Percentiles rank a stretch among this genome's conserved stretches.
These are phyloP conservation scores for Solanum chacoense DNA, from an alignment of 305 asterid genomes.

Conservation along the genomic window DNA sequence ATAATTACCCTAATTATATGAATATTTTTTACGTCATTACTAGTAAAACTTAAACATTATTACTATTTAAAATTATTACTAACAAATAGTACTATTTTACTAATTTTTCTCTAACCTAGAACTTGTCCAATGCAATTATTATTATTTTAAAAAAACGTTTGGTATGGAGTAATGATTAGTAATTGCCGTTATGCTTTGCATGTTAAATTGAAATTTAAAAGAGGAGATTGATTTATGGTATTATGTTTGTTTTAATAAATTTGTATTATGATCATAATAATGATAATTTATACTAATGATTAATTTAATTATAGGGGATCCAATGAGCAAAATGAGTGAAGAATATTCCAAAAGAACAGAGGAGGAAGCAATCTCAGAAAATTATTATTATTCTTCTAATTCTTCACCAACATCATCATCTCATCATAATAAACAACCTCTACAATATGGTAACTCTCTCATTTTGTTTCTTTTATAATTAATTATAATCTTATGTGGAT, in stretches of 20 bases:
- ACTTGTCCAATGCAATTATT: neutral
- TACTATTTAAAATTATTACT: neutral
- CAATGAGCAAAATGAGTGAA: neutral
- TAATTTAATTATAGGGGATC: neutral
- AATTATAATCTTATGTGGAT: neutral
- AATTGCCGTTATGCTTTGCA: neutral
- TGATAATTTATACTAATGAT: neutral
- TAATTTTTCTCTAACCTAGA: neutral
- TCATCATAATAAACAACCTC: neutral
- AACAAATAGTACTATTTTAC: neutral
- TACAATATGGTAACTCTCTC: neutral
- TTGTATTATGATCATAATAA: neutral
- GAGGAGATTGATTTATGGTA: neutral
- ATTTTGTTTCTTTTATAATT: neutral
- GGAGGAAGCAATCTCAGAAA: slow-evolving; percentile 5
- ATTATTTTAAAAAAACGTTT: neutral
- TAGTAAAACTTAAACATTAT: neutral
- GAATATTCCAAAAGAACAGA: slow-evolving; percentile 2
- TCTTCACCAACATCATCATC: slow-evolving; percentile 2
- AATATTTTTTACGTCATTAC: neutral
- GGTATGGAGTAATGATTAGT: neutral
- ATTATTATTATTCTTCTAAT: neutral
- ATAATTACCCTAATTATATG: neutral
- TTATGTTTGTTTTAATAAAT: neutral
- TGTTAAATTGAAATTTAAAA: neutral